Evolutionary conservation across 805 yeast genomes (phyloP), one percentile per base, ranked within the genome.

Genomic region (Zygosaccharomyces kombuchaensis): DNA sequence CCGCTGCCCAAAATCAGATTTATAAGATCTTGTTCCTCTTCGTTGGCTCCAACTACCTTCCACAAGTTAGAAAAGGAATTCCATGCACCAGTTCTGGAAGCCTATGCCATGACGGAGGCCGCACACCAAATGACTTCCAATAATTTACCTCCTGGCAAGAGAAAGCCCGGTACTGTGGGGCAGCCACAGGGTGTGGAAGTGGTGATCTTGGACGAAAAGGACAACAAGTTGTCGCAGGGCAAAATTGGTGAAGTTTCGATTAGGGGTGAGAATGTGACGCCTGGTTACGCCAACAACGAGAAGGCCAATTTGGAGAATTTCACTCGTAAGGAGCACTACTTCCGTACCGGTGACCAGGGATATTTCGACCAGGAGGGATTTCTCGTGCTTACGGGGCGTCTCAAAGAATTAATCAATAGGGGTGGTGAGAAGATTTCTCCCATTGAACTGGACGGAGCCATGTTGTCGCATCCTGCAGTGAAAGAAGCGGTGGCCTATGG

Each of bases 301-400:
- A 80, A 81, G 63, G 91, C 90, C 32, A 84, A 85, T 51, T 69
- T 68, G 31, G 87, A 81, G 53, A 73, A 82, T 27, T 83, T 81
- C 66, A 80, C 88, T 9, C 52, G 66, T 42, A 69, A 73, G 19
- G 56, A 63, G 35, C 80, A 80, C 27, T 83, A 72, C 63, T 84
- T 84, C 76, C 75, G 87, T 51, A 84, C 93, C 4, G 93, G 93
- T 39, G 93, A 84, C 59, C 85, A 84, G 60, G 90, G 89, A 2
- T 73, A 66, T 53, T 60, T 78, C 41, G 85, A 82, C 57, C 55
- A 62, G 4, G 83, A 82, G 42, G 81, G 82, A 0, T 77, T 78
- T 58, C 64, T 83, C 25, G 70, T 73, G 9, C 69, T 83, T 51
- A 82, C 87, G 22, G 89, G 90, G 27, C 72, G 90, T 50, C 73